A percentile compares a stretch with the other conserved stretches of the same genome.
Conservation (phyloP, 176 grass and related monocot genomes). For the Rhynchospora pubera region DNA sequence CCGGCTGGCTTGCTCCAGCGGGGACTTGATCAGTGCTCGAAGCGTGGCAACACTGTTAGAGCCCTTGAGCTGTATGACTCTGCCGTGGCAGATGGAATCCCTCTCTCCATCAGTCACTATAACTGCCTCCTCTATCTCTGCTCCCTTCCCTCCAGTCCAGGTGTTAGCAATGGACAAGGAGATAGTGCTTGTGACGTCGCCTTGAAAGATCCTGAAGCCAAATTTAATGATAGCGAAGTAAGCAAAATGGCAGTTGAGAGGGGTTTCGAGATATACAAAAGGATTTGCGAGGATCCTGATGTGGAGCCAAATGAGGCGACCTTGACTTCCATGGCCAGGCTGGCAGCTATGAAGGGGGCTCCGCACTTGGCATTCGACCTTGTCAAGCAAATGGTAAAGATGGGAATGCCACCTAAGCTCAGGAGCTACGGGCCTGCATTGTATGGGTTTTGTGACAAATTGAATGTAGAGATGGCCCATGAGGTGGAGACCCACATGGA, state of each 20-base stretch:
- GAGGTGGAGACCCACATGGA: slow-evolving; percentile 68
- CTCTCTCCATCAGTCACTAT: slow-evolving; percentile 65
- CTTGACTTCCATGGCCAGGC: slow-evolving; percentile 68
- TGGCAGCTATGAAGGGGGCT: slow-evolving; percentile 56
- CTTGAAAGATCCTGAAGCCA: background rate
- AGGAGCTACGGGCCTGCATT: slow-evolving; percentile 59
- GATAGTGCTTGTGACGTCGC: background rate
- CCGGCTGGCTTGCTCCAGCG: slow-evolving; percentile 58
- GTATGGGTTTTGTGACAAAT: slow-evolving; percentile 60
- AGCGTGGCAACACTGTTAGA: slow-evolving; percentile 43
- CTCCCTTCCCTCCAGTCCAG: slow-evolving; percentile 39
- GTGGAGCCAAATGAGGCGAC: slow-evolving; percentile 73
- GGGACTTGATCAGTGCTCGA: slow-evolving; percentile 72
- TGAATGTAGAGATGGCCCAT: slow-evolving; percentile 43
- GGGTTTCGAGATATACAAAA: slow-evolving; percentile 79
- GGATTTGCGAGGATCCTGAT: slow-evolving; percentile 44
- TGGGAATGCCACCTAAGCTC: slow-evolving; percentile 59
- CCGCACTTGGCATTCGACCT: slow-evolving; percentile 63
- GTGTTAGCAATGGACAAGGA: background rate
- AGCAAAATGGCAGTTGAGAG: slow-evolving; percentile 31
- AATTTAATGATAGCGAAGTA: background rate
- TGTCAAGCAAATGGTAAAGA: slow-evolving; percentile 50
- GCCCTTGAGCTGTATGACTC: slow-evolving; percentile 73
- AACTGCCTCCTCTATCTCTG: slow-evolving; percentile 97
- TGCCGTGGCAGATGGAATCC: slow-evolving; percentile 32